Base-by-base conservation (phyloP, 2,329 filamentous ascomycete genomes). In the Passalora sequoiae region DNA sequence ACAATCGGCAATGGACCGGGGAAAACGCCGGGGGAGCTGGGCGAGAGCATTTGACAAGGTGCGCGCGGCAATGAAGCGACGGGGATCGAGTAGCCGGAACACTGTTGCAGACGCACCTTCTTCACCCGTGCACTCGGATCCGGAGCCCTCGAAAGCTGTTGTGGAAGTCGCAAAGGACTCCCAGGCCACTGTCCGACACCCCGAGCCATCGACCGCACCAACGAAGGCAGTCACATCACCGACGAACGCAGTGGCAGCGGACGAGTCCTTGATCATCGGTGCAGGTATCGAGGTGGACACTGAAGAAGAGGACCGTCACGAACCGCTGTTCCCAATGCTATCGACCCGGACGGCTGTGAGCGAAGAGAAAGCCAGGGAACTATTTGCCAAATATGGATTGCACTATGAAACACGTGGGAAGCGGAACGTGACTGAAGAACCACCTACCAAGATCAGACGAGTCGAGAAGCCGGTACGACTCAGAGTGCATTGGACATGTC, bases 401-500 rank as follows among this genome's bases (percentile, higher is more conserved):
- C 61, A 63, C 1, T 64, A 58, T 41, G 40, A 48, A n/a, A 22
- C 49, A 7, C 47, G 47, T 16, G 38, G 40, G 19, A 46, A 45
- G 38, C 44, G 39, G 5, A 27, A 6, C 24, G 21, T 46, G 20
- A 30, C 43, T 9, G 39, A 48, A 20, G 53, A 54, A 32, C 53
- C 53, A 24, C 53, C 56, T 1, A 46, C 40, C n/a, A 60, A 60
- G 43, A 49, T 56, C 16, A 43, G 55, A 45, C 57, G 58, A 17
- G 55, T 61, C 4, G 58, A 61, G 38, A 88, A 86, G 69, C 77
- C 83, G 9, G 84, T 88, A 53, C 80, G 84, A 46, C 84, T 89
- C 77, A 80, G 85, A 41, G 78, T 89, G 40, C 84, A 86, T 63
- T 79, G 83, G 54, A 82, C 77, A 50, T 96, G 89, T 66, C 89